phyloP scores from a whole-genome alignment of 2,329 filamentous ascomycete species.

The Dryadomyces quercus-mongolicae region DNA sequence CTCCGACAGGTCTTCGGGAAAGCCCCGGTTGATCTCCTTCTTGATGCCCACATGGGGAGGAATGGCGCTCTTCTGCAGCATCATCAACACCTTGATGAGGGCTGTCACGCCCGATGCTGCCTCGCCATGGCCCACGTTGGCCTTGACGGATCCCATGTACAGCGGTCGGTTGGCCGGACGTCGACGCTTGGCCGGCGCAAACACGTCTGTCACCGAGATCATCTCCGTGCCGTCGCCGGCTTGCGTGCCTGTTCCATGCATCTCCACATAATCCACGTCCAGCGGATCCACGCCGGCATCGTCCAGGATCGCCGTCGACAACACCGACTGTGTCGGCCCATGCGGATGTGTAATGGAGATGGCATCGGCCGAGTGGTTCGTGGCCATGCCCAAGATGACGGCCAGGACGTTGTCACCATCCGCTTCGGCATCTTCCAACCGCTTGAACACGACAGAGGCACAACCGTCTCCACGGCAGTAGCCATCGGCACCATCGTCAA shows the following conservation, averaged over 20 bases:
- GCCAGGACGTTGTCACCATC: slow-evolving; percentile 71
- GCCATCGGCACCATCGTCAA: slow-evolving; percentile 68
- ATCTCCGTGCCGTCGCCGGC: slow-evolving; percentile 76
- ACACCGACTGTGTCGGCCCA: slow-evolving; percentile 58
- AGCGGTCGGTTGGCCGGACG: slow-evolving; percentile 38
- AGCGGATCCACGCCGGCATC: slow-evolving; percentile 63
- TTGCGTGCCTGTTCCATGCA: slow-evolving; percentile 83
- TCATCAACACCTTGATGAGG: slow-evolving; percentile 53
- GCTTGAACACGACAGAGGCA: slow-evolving; percentile 64
- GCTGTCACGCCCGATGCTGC: slow-evolving; percentile 49
- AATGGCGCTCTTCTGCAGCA: slow-evolving; percentile 50
- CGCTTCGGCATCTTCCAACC: slow-evolving; percentile 63
- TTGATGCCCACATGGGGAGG: slow-evolving; percentile 60
- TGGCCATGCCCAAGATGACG: slow-evolving; percentile 61
- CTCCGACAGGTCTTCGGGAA: slow-evolving; percentile 43
- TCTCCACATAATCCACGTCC: slow-evolving; percentile 74
- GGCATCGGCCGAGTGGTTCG: slow-evolving; percentile 72
- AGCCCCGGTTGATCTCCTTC: slow-evolving; percentile 44
- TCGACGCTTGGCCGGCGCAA: slow-evolving; percentile 33
- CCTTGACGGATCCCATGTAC: slow-evolving; percentile 50
- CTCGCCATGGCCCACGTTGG: slow-evolving; percentile 52
- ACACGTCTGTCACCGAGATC: slow-evolving; percentile 54
- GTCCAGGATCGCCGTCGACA: slow-evolving; percentile 59
- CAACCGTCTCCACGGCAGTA: slow-evolving; percentile 69
- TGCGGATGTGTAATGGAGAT: slow-evolving; percentile 79